These are phyloP conservation scores for Trichosporon sp. DNA, from an alignment of 1,284 basidiomycete species.

Conservation along the genomic window DNA sequence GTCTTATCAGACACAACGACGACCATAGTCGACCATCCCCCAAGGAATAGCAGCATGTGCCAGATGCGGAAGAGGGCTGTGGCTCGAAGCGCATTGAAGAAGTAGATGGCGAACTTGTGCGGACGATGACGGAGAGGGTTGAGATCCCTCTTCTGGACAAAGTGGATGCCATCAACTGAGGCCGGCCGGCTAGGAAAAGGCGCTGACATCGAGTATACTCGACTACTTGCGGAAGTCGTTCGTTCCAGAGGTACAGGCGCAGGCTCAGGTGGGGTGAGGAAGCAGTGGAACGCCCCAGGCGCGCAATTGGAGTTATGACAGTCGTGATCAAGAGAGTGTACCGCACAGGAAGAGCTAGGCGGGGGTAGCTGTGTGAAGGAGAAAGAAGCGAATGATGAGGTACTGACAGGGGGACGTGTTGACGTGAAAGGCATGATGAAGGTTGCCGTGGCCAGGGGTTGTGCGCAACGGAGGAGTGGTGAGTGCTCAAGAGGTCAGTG, in stretches of 20 bases:
- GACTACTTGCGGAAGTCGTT: neutral
- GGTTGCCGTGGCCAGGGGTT: neutral
- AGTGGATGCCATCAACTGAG: neutral
- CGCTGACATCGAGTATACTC: neutral
- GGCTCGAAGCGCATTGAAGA: conserved; percentile 31
- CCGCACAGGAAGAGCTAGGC: neutral
- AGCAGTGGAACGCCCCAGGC: neutral
- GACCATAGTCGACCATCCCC: conserved; percentile 35
- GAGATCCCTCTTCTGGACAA: neutral
- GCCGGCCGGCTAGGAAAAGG: neutral
- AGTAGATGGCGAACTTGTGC: conserved; percentile 25
- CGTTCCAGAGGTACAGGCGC: neutral
- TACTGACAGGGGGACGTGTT: neutral
- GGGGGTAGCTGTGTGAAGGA: neutral
- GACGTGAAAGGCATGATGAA: neutral
- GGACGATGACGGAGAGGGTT: conserved; percentile 28
- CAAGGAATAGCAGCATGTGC: conserved; percentile 39
- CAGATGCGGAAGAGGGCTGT: conserved; percentile 38
- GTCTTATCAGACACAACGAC: conserved; percentile 36
- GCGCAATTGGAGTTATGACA: neutral
- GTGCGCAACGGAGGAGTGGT: neutral
- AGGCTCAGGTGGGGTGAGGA: neutral
- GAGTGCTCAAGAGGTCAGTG: neutral
- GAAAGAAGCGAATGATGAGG: neutral
- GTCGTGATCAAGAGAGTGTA: neutral